Base-by-base conservation (phyloP, 2,329 filamentous ascomycete species). In the Macroventuria anomochaeta region DNA sequence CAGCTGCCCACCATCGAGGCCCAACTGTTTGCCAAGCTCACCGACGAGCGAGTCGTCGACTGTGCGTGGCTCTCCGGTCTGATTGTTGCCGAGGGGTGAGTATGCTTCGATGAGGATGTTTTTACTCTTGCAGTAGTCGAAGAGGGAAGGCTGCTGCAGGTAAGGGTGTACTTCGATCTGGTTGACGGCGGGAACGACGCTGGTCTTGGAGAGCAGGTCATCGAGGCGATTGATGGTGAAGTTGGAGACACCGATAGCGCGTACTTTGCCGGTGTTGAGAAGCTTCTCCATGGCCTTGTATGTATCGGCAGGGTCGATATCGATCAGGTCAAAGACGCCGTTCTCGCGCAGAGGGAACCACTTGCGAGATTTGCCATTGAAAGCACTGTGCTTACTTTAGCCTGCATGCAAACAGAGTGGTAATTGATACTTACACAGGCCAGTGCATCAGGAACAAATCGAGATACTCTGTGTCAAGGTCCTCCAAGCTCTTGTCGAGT, bases 181-280 rank as follows among this genome's bases (percentile, higher is more conserved):
- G 81, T 93, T 91, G 62, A 90, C 88, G 13, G 88, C 87, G 3
- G 80, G 81, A 75, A 85, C 85, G 75, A 80, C 83, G 55, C 78
- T 81, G 12, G 83, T 81, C 64, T 88, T 83, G 62, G 81, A 85
- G 52, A 93, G 78, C 51, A 79, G 80, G 69, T 83, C 88, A 79
- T 91, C 87, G 18, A 93, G 78, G 74, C 92, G 88, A 72, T 79
- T 84, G 69, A 91, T 88, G 55, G 82, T 88, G 73, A 93, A 93
- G 81, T 93, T 95, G 72, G 88, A 91, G 49, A 93, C 88, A 62
- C 90, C 90, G 70, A 93, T 91, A 77, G 89, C 90, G 74, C 81
- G 83, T 33, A 88, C 88, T 76, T 90, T 89, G 74, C 86, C 86
- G 26, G 83, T 85, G 7, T 74, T 81, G 13, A 84, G 75, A 33